Evolutionary conservation across 1,139 yeast species (phyloP), one percentile per base, ranked within the genome.

Genomic region (Meyerozyma elateridarum): DNA sequence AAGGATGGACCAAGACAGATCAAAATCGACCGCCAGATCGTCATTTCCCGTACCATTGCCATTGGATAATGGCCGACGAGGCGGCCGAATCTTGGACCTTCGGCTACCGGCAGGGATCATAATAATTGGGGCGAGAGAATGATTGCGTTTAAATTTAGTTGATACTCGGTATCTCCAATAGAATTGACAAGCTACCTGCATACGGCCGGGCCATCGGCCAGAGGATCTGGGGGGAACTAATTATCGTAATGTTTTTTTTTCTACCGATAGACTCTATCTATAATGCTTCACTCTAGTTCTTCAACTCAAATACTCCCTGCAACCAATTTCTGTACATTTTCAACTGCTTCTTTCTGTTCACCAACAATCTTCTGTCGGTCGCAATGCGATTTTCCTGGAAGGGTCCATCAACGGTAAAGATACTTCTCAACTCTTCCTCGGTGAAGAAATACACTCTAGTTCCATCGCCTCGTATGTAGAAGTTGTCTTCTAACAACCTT

Each of bases 271-370:
- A n/a, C n/a, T n/a, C n/a, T n/a, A n/a, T n/a, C n/a, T n/a, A n/a
- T n/a, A n/a, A n/a, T n/a, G n/a, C n/a, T n/a, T n/a, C n/a, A n/a
- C n/a, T n/a, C n/a, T n/a, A n/a, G n/a, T n/a, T n/a, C n/a, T n/a
- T 32, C 33, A 29, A 15, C 18, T 24, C 18, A 6, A 89, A 89
- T 24, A 84, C 88, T 3, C 93, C 97, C 59, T 91, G 98, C 38
- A 91, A 64, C 99, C 99, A 91, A 41, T 88, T 87, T 48, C 99
- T 71, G 55, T 87, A 91, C 99, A 91, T 91, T 59, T 91, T 91
- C 45, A 91, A 62, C 53, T 82, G 84, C 51, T 91, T 81, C 62
- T 89, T 89, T 51, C 99, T 72, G 56, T 91, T 91, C 22, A 93
- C 97, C 47, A 91, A 66, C 43, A 91, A 67, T 46, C 98, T 67